These are phyloP conservation scores for Globisporangium emineosum DNA, from an alignment of 352 stramenopile species.

Conservation along the genomic window DNA sequence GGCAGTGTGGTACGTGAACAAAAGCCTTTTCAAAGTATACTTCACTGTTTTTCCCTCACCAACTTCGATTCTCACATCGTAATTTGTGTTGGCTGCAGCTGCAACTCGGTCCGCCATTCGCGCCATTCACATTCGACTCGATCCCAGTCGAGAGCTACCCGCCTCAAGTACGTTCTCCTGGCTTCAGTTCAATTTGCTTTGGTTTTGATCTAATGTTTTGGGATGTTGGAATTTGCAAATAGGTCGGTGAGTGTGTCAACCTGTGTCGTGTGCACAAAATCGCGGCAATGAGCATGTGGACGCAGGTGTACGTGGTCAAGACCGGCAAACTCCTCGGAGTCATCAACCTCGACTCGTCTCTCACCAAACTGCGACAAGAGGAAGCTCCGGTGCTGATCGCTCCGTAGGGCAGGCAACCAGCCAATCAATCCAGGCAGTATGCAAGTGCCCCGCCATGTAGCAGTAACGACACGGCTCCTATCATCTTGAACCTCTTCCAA, in stretches of 20 bases:
- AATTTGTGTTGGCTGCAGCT: conserved; percentile 29
- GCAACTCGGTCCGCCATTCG: conserved; percentile 65
- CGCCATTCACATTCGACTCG: conserved; percentile 54
- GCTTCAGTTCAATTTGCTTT: neutral
- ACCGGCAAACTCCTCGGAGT: conserved; percentile 61
- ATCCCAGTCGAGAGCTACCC: conserved; percentile 77
- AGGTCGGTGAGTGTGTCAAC: conserved; percentile 69
- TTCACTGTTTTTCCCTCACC: neutral
- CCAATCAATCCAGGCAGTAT: too few species aligned
- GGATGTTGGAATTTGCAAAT: neutral
- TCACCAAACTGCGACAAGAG: conserved; percentile 49
- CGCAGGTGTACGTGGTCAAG: conserved; percentile 78
- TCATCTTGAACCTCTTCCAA: too few species aligned
- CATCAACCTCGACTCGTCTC: conserved; percentile 62
- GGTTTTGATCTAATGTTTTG: neutral
- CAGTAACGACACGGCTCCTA: neutral
- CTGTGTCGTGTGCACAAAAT: conserved; percentile 71
- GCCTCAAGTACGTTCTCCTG: conserved; percentile 40
- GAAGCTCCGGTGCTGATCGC: conserved; percentile 43
- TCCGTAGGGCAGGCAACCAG: too few species aligned
- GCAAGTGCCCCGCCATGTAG: neutral
- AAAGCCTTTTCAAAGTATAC: neutral
- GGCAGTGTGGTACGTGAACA: conserved; percentile 40
- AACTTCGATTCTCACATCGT: neutral
- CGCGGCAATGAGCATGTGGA: conserved; percentile 81